Conservation (phyloP, 768 basidiomycete species). For the Xerocomus spinulosus region DNA sequence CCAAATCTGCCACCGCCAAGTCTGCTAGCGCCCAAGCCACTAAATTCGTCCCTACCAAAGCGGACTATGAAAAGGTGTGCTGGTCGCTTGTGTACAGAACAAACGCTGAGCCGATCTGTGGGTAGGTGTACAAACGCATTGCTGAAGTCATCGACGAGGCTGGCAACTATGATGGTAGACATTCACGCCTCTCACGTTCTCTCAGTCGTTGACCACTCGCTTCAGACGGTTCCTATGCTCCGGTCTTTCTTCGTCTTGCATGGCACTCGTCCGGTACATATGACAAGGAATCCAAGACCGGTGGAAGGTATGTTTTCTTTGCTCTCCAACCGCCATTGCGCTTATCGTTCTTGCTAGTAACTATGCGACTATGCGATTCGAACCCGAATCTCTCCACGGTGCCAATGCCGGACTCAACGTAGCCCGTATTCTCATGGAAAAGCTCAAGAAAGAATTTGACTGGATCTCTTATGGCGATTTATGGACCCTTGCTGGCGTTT, state of each 20-base stretch:
- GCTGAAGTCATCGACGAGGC: conserved; percentile 73
- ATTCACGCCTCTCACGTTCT: not conserved
- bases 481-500: conserved; percentile 94
- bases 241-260: conserved; percentile 83
- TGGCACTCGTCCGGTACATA: conserved; percentile 96
- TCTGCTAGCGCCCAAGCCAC: conserved; percentile 57
- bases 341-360: conserved; percentile 50
- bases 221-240: conserved; percentile 83
- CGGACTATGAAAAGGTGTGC: conserved; percentile 84
- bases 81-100: not conserved
- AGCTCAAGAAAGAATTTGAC: conserved; percentile 79
- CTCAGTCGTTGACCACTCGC: conserved; percentile 2
- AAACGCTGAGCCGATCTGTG: not conserved
- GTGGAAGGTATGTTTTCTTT: conserved; percentile 59
- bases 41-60: conserved; percentile 71
- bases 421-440: conserved; percentile 80
- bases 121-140: conserved; percentile 85
- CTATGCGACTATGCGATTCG: conserved; percentile 98
- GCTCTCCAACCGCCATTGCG: not conserved
- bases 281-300: conserved; percentile 71
- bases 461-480: conserved; percentile 97
- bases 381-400: conserved; percentile 77
- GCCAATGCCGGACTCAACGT: conserved; percentile 82
- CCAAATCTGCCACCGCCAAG: conserved; percentile 50
- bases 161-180: conserved; percentile 73